These are phyloP conservation scores for Bretziella fagacearum DNA, from an alignment of 2,329 filamentous ascomycete species.

Conservation along the genomic window DNA sequence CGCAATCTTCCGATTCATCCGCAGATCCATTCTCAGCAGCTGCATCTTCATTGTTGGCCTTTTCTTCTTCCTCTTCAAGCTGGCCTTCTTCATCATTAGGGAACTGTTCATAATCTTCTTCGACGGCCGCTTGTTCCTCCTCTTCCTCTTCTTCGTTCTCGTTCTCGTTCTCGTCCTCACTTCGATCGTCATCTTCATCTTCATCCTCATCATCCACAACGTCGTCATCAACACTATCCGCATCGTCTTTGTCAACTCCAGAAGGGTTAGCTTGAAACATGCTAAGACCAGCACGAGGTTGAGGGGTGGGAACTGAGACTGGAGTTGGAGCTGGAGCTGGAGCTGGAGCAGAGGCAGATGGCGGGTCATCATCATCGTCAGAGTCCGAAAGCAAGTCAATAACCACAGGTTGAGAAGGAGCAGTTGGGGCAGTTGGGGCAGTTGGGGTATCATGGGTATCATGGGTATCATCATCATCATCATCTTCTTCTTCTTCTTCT, in stretches of 20 bases:
- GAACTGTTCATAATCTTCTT: background rate
- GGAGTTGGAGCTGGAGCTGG: too few species aligned
- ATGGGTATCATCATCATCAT: background rate
- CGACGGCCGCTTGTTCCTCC: constrained; percentile 10
- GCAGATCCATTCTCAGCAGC: constrained; percentile 1
- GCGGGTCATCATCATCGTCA: constrained; percentile 21
- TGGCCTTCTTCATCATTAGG: background rate
- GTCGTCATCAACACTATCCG: background rate
- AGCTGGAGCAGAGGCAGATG: background rate
- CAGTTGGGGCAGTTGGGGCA: background rate
- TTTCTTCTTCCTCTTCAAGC: background rate
- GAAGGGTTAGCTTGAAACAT: constrained; percentile 1
- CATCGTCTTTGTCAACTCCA: too few species aligned
- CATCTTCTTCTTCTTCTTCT: constrained; percentile 4
- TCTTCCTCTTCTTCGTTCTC: constrained; percentile 16
- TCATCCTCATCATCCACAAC: background rate
- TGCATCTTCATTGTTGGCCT: background rate
- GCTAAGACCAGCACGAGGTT: background rate
- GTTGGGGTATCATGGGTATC: constrained; percentile 7
- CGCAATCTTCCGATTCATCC: constrained; percentile 6
- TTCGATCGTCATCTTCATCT: constrained; percentile 10
- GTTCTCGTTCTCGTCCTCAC: constrained; percentile 4
- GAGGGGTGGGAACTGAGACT: background rate
- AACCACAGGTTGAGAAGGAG: constrained; percentile 24
- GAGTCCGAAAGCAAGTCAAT: constrained; percentile 33